Evolutionary conservation across 2,329 filamentous ascomycete species (phyloP), one percentile per base, ranked within the genome.

Genomic region (Cadophora malorum): DNA sequence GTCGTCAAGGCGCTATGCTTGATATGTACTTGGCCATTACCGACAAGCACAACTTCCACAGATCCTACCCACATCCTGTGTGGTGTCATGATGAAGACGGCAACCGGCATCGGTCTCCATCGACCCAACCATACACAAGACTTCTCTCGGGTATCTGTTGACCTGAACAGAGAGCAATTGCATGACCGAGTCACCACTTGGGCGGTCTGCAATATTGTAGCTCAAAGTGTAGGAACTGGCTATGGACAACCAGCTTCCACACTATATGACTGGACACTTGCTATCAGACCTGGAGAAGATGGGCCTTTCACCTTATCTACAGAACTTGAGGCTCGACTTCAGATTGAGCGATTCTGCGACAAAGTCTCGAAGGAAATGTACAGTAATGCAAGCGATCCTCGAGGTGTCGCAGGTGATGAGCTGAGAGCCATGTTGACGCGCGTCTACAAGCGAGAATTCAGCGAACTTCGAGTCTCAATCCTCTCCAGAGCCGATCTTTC

Each of bases 81-180:
- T 73, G 92, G 92, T 63, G 88, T 93, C 69, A 93, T 95, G 91
- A 94, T 95, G 88, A 93, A 94, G 80, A 88, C 92, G 25, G 92
- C 92, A 9, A 94, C 93, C 72, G 91, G 93, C 72, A 93, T 94
- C 73, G 92, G 92, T 23, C 83, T 96, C 64, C 92, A 96, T 75
- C 87, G 92, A 59, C 92, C 92, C 14, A 93, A 90, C 65, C 90
- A 94, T 77, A 92, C 91, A 55, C 91, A 94, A 77, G 92, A 95
- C 78, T 96, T 95, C 78, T 93, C 91, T 1, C 83, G 91, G 61
- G 90, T 91, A 33, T 90, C 88, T 1, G 84, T 92, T 38, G 90
- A 94, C 72, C 82, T 95, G 49, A 91, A 91, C 73, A 90, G 90
- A 74, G 91, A 94, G 76, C 91, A 94, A 74, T 86, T 94, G 67